Conservation (phyloP, 148 eudicot species). For the Camellia granthamiana region DNA sequence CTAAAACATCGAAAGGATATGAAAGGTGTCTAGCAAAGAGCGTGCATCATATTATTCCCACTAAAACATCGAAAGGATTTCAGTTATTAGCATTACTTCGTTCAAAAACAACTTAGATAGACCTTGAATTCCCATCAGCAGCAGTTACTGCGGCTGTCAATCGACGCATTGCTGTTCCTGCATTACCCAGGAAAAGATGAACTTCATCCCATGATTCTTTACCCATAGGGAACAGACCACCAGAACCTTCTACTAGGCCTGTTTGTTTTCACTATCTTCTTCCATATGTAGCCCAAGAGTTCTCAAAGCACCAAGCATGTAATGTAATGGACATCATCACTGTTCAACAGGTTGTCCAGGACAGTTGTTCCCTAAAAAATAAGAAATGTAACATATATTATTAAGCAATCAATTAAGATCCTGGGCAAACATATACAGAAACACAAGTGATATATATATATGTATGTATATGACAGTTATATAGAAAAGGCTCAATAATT, state of each 20-base stretch:
- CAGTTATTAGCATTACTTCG: neutral
- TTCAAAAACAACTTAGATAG: constrained; percentile 14
- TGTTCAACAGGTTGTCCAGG: no score
- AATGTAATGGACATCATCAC: no score
- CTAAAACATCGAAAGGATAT: no score
- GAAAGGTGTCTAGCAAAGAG: no score
- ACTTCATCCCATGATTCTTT: constrained; percentile 62
- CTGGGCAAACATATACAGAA: neutral
- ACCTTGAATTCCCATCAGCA: constrained; percentile 94
- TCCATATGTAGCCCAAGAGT: no score
- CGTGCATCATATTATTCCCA: neutral
- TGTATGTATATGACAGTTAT: neutral
- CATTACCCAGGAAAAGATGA: constrained; percentile 27
- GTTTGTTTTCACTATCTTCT: no score
- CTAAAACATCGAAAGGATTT: neutral
- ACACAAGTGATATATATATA: neutral
- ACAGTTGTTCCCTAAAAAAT: neutral
- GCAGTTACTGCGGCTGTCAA: constrained; percentile 96
- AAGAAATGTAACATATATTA: neutral
- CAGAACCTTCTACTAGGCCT: constrained; percentile 73
- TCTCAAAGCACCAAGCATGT: constrained; percentile 27
- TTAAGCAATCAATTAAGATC: neutral
- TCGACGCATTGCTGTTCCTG: constrained; percentile 99
- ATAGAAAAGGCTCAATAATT: neutral
- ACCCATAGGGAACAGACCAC: constrained; percentile 86